Evolutionary conservation across 176 grass and related monocot species (phyloP), one percentile per base, ranked within the genome.

Genomic region (Aegilops bicornis): DNA sequence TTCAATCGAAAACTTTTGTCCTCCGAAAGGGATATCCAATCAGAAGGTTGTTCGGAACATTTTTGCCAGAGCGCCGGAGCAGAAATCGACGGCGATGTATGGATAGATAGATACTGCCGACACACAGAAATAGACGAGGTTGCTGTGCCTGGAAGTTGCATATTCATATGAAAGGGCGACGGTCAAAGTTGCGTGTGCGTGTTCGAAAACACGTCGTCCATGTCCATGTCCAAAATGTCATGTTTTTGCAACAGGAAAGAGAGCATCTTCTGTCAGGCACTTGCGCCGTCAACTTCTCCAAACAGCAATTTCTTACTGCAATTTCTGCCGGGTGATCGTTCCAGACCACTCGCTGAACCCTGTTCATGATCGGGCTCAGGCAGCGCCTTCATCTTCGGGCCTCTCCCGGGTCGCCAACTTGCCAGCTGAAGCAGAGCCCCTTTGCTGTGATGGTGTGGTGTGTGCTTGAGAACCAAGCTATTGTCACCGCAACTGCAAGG

Each of bases 401-500:
- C 75, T 79, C 67, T 68, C 68, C 11, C n/a, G n/a, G 80, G 25
- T 86, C 42, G 66, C 74, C 67, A 71, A 73, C 66, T 48, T 48
- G 52, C 61, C 73, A 62, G 67, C 52, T 78, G 27, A 79, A 78
- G 59, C 69, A 85, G 33, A 40, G 12, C 13, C 23, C 31, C 23
- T 52, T 56, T 42, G 10, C 22, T 74, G 45, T 37, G 36, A 37
- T 37, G 36, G 36, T 37, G 69, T 65, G 40, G 30, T 31, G 36
- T 37, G 69, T 63, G 40, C 52, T 7, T 73, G 87, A 66, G 30
- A 43, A 43, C 42, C 69, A 61, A 45, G 77, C 43, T 2, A 2
- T 52, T 75, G 60, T 81, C 88, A 22, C 77, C 62, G 88, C n/a
- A 66, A 19, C 29, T 68, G 65, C 14, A 48, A 50, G 72, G 72